Conservation (phyloP, 768 basidiomycete genomes). For the Lanmaoa rubissima region DNA sequence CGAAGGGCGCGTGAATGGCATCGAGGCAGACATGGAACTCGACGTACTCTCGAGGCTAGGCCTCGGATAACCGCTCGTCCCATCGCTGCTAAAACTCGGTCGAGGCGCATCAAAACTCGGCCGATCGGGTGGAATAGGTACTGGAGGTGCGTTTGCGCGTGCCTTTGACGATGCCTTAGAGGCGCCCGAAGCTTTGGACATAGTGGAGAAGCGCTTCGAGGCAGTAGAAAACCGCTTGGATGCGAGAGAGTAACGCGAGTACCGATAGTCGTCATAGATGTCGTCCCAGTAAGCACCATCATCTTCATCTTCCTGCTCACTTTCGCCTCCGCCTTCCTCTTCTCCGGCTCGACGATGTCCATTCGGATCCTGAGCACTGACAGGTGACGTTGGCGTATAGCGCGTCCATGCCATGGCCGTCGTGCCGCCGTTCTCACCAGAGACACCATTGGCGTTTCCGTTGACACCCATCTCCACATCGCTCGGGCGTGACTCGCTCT, state of each 20-base stretch:
- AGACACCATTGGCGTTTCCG: background rate
- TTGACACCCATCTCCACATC: slow-evolving; percentile 1
- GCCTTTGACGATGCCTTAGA: slow-evolving; percentile 29
- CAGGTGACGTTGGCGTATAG: slow-evolving; percentile 28
- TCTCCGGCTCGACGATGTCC: slow-evolving; percentile 3
- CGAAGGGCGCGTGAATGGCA: slow-evolving; percentile 17
- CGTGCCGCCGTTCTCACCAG: slow-evolving; percentile 1
- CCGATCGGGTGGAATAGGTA: slow-evolving; percentile 26
- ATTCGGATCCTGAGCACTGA: slow-evolving; percentile 1
- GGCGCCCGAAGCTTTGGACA: slow-evolving; percentile 21
- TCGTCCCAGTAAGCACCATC: slow-evolving; percentile 61
- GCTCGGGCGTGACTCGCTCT: background rate
- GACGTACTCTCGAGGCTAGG: slow-evolving; percentile 29
- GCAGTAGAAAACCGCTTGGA: slow-evolving; percentile 24
- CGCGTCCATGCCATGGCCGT: slow-evolving; percentile 29
- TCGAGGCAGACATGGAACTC: slow-evolving; percentile 15
- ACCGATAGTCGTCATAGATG: slow-evolving; percentile 80
- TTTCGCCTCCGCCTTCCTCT: slow-evolving; percentile 8
- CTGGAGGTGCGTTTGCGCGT: slow-evolving; percentile 25
- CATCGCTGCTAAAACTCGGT: slow-evolving; percentile 25
- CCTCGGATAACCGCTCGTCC: slow-evolving; percentile 13
- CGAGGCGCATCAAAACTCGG: slow-evolving; percentile 15
- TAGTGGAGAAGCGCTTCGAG: slow-evolving; percentile 10
- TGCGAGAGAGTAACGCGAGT: slow-evolving; percentile 58
- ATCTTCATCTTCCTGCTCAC: slow-evolving; percentile 26